A percentile compares a stretch with the other conserved stretches of the same genome.
Conservation (phyloP, 106 monocot species). For the Dendrobium officinale region DNA sequence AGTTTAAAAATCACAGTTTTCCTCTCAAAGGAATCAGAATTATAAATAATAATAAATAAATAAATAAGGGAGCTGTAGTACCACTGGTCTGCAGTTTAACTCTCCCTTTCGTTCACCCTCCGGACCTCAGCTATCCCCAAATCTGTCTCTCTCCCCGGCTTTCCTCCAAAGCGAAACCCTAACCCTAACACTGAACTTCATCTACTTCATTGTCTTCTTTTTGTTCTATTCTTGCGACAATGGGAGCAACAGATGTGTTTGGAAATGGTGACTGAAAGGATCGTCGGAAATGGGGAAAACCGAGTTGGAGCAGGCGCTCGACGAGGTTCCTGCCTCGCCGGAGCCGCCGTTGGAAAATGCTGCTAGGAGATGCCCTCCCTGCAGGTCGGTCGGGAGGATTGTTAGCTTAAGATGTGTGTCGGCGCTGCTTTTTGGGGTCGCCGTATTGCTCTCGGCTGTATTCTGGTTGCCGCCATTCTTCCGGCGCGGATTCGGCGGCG, state of each 20-base stretch:
- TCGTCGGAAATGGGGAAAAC: constrained; percentile 47
- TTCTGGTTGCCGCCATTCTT: constrained; percentile 72
- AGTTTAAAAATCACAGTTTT: neutral
- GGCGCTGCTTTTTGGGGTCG: constrained; percentile 40
- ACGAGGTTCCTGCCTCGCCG: constrained; percentile 2
- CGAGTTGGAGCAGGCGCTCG: constrained; percentile 25
- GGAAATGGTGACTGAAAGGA: neutral
- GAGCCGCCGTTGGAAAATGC: constrained; percentile 9
- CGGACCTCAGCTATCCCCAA: neutral
- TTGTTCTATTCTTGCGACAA: neutral
- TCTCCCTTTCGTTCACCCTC: constrained; percentile 9
- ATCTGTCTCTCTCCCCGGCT: neutral
- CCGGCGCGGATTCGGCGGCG: constrained; percentile 4
- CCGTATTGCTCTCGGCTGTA: constrained; percentile 54
- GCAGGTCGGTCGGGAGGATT: constrained; percentile 33
- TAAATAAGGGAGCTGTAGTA: neutral
- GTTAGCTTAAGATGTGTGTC: constrained; percentile 30
- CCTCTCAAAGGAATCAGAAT: too few species aligned
- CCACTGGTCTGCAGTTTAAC: constrained; percentile 1
- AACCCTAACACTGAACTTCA: constrained; percentile 11
- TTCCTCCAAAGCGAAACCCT: constrained; percentile 10
- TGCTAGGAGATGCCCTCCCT: constrained; percentile 13
- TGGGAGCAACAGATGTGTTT: constrained; percentile 6
- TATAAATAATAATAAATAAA: neutral
- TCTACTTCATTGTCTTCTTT: neutral